Base-by-base conservation (phyloP, 2,329 filamentous ascomycete species). In the Parasarocladium wereldwijsianum region DNA sequence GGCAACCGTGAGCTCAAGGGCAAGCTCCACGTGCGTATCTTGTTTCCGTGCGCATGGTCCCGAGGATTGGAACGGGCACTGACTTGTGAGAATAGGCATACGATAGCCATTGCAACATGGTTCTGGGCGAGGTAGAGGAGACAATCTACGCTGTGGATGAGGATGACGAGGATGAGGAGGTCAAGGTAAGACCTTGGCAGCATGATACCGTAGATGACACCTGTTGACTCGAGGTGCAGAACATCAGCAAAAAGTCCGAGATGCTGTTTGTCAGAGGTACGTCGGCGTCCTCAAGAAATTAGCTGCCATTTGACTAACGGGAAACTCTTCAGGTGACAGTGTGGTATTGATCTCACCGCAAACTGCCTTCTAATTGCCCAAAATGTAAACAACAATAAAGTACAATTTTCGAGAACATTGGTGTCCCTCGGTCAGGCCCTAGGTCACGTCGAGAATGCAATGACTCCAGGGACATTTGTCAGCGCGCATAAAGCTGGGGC, bases 201-300 rank as follows among this genome's bases (percentile, higher is more conserved):
- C n/a, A 10, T 4, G 5, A 4, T 29, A 8, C 17, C 8, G 18
- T 4, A 5, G 18, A 5, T n/a, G 20, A 11, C 4, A n/a, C 24
- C 13, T 5, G 17, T 14, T 10, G 12, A n/a, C n/a, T n/a, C n/a
- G n/a, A n/a, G n/a, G n/a, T 29, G 5, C 38, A 93, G 81, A 93
- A 86, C 10, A 74, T 90, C 38, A 93, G 87, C 60, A 93, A 93
- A 58, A 92, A 94, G 55, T 92, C 85, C 24, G 90, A 96, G 52
- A 98, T 98, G 90, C 62, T 98, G 13, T 98, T 98, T 52, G 87
- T 98, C 34, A 68, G 90, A 81, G 87, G 86, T 87, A 59, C 38
- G 68, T 54, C n/a, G n/a, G n/a, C 10, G 18, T 5, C 6, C 6
- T 6, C 19, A n/a, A 17, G 14, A 8, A 8, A 6, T 30, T n/a